phyloP scores from a whole-genome alignment of 2,329 filamentous ascomycete genomes.

The Trichoderma afroharzianum region DNA sequence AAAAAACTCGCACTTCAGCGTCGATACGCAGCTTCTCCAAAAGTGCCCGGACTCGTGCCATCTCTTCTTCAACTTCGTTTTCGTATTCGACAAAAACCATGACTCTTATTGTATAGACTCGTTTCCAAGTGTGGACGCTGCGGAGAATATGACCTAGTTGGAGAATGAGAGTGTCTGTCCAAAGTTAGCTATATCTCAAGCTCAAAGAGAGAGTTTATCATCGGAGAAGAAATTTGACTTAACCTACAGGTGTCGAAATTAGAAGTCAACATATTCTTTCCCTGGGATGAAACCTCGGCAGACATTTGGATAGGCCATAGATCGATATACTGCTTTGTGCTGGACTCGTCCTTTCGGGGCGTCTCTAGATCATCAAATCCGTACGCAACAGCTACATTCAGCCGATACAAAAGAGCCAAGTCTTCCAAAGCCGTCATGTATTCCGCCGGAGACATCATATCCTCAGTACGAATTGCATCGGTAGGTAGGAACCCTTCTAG shows the following conservation, averaged over 20 bases:
- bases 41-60: slow-evolving; percentile 65
- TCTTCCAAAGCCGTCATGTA: slow-evolving; percentile 85
- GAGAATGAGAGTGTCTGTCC: slow-evolving; percentile 66
- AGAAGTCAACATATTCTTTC: slow-evolving; percentile 69
- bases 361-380: slow-evolving; percentile 75
- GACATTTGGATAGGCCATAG: slow-evolving; percentile 95
- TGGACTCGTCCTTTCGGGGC: slow-evolving; percentile 55
- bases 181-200: not conserved
- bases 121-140: slow-evolving; percentile 78
- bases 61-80: slow-evolving; percentile 75
- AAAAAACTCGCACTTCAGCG: slow-evolving; percentile 75
- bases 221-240: not conserved
- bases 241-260: slow-evolving; percentile 84
- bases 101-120: slow-evolving; percentile 68
- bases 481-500: slow-evolving; percentile 62
- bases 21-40: slow-evolving; percentile 79
- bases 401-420: slow-evolving; percentile 68
- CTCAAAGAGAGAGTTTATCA: no score
- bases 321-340: slow-evolving; percentile 76
- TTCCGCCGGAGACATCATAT: slow-evolving; percentile 63
- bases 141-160: slow-evolving; percentile 81
- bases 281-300: slow-evolving; percentile 68
- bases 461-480: slow-evolving; percentile 65
- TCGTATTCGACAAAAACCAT: slow-evolving; percentile 89
- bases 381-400: slow-evolving; percentile 81